Evolutionary conservation across 163 green algal species (phyloP).

Genomic region (Picocystis sp.): DNA sequence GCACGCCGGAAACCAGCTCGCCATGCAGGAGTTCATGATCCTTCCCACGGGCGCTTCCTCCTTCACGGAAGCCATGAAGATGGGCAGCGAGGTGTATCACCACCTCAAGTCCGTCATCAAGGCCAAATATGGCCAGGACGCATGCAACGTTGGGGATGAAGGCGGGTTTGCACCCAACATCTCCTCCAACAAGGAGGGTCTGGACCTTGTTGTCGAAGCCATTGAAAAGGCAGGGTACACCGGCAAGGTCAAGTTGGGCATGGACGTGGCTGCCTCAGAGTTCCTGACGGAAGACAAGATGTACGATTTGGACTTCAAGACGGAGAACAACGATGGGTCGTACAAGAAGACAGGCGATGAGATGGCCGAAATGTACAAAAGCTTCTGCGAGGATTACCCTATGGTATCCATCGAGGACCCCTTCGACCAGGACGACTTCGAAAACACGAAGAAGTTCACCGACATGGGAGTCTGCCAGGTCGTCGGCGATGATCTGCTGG

Average conservation of each 20-base stretch:
- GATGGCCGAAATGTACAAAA: slow-evolving; percentile 83
- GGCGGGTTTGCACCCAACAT: slow-evolving; percentile 96
- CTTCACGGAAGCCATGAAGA: slow-evolving; percentile 90
- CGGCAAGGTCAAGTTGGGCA: slow-evolving; percentile 95
- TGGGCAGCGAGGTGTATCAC: slow-evolving; percentile 56
- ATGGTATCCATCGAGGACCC: slow-evolving; percentile 97
- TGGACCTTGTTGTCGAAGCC: slow-evolving; percentile 80
- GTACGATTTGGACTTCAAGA: slow-evolving; percentile 99
- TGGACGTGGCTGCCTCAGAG: slow-evolving; percentile 95
- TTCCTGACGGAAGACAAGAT: slow-evolving; percentile 79
- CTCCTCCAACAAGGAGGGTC: slow-evolving; percentile 75
- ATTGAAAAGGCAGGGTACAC: slow-evolving; percentile 77
- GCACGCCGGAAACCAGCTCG: slow-evolving; percentile 95
- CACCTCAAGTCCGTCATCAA: slow-evolving; percentile 70
- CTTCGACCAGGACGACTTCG: slow-evolving; percentile 98
- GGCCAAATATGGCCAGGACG: slow-evolving; percentile 96
- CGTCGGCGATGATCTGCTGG: slow-evolving; percentile 95
- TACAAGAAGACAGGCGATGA: slow-evolving; percentile 64
- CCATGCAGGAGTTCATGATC: slow-evolving; percentile 99
- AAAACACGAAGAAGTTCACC: slow-evolving; percentile 60
- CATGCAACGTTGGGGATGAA: slow-evolving; percentile 96
- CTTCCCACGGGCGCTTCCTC: slow-evolving; percentile 70
- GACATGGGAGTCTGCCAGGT: slow-evolving; percentile 59
- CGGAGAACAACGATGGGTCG: slow-evolving; percentile 72
- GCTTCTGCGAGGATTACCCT: slow-evolving; percentile 74